phyloP scores from a whole-genome alignment of 495 filamentous ascomycete genomes.

The Collariella sp. region DNA sequence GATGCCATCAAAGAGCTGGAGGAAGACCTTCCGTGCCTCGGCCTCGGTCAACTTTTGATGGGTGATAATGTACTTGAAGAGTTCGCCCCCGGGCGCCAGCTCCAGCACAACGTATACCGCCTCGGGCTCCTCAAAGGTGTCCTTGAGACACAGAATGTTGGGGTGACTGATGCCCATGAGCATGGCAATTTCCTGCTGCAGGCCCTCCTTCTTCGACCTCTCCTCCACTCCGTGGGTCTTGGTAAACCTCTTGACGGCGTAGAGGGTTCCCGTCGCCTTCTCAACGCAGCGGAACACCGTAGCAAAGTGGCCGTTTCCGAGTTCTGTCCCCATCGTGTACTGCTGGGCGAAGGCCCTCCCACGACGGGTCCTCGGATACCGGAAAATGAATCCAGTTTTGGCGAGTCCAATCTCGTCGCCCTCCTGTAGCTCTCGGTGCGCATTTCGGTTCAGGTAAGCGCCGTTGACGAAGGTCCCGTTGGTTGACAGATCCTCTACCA shows the following conservation, averaged over 20 bases:
- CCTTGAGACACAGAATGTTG: conserved; percentile 89
- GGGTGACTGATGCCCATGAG: conserved; percentile 94
- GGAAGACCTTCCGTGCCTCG: conserved; percentile 78
- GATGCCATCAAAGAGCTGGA: conserved; percentile 84
- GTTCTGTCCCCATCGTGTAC: conserved; percentile 72
- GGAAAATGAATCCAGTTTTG: conserved; percentile 76
- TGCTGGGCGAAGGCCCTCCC: conserved; percentile 76
- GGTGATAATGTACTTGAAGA: conserved; percentile 89
- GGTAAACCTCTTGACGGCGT: conserved; percentile 91
- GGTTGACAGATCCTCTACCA: conserved; percentile 87
- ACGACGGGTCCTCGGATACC: conserved; percentile 69
- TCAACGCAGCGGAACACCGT: conserved; percentile 89
- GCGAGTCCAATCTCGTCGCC: conserved; percentile 84
- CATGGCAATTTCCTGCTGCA: conserved; percentile 93
- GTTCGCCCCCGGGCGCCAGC: conserved; percentile 81
- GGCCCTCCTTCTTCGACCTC: conserved; percentile 66
- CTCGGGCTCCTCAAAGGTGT: conserved; percentile 86
- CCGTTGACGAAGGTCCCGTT: conserved; percentile 98
- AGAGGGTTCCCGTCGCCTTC: conserved; percentile 69
- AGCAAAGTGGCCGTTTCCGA: conserved; percentile 96
- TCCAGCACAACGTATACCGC: conserved; percentile 90
- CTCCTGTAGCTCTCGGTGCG: conserved; percentile 76
- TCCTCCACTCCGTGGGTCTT: conserved; percentile 72
- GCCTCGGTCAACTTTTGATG: conserved; percentile 78
- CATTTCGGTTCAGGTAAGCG: conserved; percentile 81